A percentile compares a stretch with the other conserved stretches of the same genome.
phyloP scores from a whole-genome alignment of 495 filamentous ascomycete genomes.

The Aspergillus campestris region DNA sequence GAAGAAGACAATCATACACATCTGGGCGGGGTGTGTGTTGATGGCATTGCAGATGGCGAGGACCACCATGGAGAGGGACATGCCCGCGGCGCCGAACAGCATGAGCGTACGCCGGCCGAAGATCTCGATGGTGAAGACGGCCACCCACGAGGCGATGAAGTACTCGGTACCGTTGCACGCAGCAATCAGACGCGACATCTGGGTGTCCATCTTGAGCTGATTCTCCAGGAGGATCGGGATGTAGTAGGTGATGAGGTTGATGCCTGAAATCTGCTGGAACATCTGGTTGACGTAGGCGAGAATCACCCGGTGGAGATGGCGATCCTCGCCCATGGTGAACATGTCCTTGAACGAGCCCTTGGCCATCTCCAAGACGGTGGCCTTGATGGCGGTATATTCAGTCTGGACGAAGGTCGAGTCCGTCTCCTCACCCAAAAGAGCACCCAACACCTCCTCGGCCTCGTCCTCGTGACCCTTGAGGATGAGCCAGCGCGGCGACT shows the following conservation, averaged over 20 bases:
- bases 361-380: conserved; percentile 63
- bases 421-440: conserved; percentile 45
- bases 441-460: conserved; percentile 52
- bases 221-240: conserved; percentile 55
- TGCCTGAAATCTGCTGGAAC: conserved; percentile 71
- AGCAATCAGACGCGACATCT: conserved; percentile 57
- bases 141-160: conserved; percentile 63
- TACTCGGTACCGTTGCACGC: conserved; percentile 69
- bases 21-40: conserved; percentile 21
- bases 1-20: conserved; percentile 51
- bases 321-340: conserved; percentile 63
- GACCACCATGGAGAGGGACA: conserved; percentile 60
- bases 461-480: conserved; percentile 60
- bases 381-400: conserved; percentile 66
- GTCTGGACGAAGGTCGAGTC: conserved; percentile 49
- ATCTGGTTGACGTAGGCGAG: conserved; percentile 70
- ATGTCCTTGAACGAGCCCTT: conserved; percentile 57
- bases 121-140: conserved; percentile 61
- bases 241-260: conserved; percentile 72
- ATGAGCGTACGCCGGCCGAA: conserved; percentile 64
- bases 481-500: conserved; percentile 70
- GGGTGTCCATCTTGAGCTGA: conserved; percentile 45
- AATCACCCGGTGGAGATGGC: conserved; percentile 64
- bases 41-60: conserved; percentile 44
- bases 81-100: conserved; percentile 63